A percentile compares a stretch with the other conserved stretches of the same genome.
Evolutionary conservation across 176 grass and related monocot genomes (phyloP).

Genomic region (Saccharum spontaneum): DNA sequence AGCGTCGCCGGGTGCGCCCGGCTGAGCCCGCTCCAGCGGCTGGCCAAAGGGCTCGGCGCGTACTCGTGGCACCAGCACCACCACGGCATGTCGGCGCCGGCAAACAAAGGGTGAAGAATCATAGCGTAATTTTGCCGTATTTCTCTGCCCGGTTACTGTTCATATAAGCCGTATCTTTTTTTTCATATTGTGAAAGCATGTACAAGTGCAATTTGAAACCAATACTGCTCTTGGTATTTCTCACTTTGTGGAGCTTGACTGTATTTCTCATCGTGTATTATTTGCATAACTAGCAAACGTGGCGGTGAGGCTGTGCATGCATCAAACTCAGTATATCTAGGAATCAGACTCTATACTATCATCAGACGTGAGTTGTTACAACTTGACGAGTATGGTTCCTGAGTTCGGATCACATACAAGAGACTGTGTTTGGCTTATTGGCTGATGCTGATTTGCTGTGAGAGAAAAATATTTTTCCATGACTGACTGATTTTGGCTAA

Average conservation of each 20-base stretch:
- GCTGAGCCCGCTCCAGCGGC: constrained; percentile 63
- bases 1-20: constrained; percentile 60
- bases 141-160: constrained; percentile 18
- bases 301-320: no score
- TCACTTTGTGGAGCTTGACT: constrained; percentile 24
- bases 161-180: background rate
- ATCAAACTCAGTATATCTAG: no score
- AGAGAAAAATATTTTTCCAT: no score
- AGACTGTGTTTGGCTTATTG: no score
- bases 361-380: no score
- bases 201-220: constrained; percentile 5
- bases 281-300: background rate
- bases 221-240: constrained; percentile 34
- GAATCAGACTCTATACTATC: no score
- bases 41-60: constrained; percentile 51
- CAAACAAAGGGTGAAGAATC: constrained; percentile 38
- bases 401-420: no score
- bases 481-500: no score
- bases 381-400: no score
- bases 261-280: background rate
- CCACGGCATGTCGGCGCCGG: constrained; percentile 40
- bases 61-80: constrained; percentile 53
- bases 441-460: no score
- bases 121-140: background rate
- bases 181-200: constrained; percentile 23